Conservation (phyloP, 2,329 filamentous ascomycete genomes). For the Aspergillus arachidicola region DNA sequence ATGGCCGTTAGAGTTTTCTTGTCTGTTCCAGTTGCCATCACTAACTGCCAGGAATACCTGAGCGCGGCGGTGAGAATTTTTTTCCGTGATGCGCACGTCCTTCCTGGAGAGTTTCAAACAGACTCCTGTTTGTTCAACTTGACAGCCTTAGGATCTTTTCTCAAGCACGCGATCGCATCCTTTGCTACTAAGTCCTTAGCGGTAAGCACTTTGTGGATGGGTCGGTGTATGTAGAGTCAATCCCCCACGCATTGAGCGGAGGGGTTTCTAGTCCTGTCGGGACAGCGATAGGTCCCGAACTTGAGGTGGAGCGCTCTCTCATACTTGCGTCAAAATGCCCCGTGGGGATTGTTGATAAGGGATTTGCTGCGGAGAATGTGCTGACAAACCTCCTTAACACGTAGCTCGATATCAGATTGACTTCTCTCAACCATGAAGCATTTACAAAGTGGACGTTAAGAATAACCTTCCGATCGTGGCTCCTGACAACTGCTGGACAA, state of each 20-base stretch:
- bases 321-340: not conserved
- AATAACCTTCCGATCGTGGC: not conserved
- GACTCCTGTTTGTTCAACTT: not conserved
- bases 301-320: not conserved
- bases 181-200: not conserved
- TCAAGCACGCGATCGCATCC: not conserved
- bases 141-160: not conserved
- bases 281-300: not conserved
- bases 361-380: not conserved
- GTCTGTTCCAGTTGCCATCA: not conserved
- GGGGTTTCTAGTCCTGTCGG: not conserved
- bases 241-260: constrained; percentile 1
- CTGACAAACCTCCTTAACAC: not conserved
- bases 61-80: not conserved
- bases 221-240: not conserved
- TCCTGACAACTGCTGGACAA: not conserved
- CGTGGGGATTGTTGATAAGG: not conserved
- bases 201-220: not conserved
- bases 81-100: not conserved
- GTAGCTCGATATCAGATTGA: not conserved
- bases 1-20: constrained; percentile 4
- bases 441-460: not conserved
- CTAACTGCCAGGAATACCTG: not conserved
- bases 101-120: not conserved
- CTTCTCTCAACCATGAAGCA: not conserved